These are phyloP conservation scores for Oleoguttula mirabilis DNA, from an alignment of 495 filamentous ascomycete genomes.

Conservation along the genomic window DNA sequence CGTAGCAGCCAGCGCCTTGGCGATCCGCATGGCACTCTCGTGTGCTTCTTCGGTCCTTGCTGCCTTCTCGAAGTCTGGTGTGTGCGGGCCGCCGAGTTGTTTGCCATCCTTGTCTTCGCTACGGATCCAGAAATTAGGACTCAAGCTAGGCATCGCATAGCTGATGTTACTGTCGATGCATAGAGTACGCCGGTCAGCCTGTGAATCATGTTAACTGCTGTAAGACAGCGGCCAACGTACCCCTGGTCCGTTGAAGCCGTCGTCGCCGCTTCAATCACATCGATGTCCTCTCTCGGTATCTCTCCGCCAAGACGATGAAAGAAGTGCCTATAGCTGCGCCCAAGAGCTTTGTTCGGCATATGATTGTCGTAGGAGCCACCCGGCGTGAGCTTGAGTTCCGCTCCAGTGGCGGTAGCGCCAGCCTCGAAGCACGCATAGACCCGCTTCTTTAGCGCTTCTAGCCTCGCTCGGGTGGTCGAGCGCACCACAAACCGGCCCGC, in stretches of 20 bases:
- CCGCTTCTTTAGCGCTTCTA: conserved; percentile 36
- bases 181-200: not conserved
- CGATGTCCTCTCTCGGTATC: conserved; percentile 37
- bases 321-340: conserved; percentile 2
- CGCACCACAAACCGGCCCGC: conserved; percentile 18
- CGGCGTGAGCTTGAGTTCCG: conserved; percentile 36
- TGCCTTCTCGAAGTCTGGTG: conserved; percentile 45
- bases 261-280: conserved; percentile 37
- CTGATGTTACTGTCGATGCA: conserved; percentile 49
- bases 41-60: conserved; percentile 45
- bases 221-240: not conserved
- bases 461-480: conserved; percentile 4
- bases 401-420: conserved; percentile 49
- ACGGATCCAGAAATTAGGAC: conserved; percentile 44
- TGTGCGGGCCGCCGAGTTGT: conserved; percentile 35
- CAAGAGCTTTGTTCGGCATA: conserved; percentile 47
- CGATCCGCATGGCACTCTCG: conserved; percentile 39
- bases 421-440: conserved; percentile 48
- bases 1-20: conserved; percentile 43
- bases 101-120: conserved; percentile 13
- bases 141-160: conserved; percentile 51
- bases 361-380: conserved; percentile 47
- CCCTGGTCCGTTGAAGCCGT: conserved; percentile 38
- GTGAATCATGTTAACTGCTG: not conserved
- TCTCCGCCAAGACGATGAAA: conserved; percentile 29